Evolutionary conservation across 441 rosid species (phyloP).

Genomic region (Biscutella laevigata): DNA sequence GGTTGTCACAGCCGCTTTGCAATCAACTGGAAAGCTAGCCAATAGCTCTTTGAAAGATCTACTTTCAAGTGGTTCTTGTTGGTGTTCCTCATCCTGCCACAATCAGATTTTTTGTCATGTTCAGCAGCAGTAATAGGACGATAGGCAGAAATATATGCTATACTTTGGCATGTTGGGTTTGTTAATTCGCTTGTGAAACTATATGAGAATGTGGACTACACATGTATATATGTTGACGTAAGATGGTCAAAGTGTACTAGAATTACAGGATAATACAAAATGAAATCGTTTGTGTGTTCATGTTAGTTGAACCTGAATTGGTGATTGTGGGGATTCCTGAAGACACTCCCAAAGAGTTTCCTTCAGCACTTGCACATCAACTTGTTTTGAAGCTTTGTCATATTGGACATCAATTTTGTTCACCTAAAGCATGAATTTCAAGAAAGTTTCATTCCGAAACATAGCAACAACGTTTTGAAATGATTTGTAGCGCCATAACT

Average conservation of each 20-base stretch:
- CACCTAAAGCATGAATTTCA: slow-evolving; percentile 40
- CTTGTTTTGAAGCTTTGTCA: slow-evolving; percentile 82
- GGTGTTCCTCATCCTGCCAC: slow-evolving; percentile 24
- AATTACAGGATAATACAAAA: not conserved
- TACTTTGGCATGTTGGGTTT: not conserved
- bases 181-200: not conserved
- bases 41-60: slow-evolving; percentile 63
- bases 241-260: not conserved
- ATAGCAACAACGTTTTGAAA: not conserved
- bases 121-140: not conserved
- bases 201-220: not conserved
- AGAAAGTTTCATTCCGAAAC: not conserved
- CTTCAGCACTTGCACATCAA: slow-evolving; percentile 76
- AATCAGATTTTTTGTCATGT: slow-evolving; percentile 10
- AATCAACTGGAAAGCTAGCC: slow-evolving; percentile 58
- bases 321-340: slow-evolving; percentile 38
- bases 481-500: not conserved
- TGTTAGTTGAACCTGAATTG: slow-evolving; percentile 35
- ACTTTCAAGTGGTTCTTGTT: slow-evolving; percentile 27
- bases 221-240: not conserved
- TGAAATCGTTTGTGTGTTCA: not conserved
- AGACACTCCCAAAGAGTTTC: slow-evolving; percentile 77
- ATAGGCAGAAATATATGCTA: not conserved
- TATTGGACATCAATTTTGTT: slow-evolving; percentile 69
- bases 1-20: slow-evolving; percentile 53